Percentiles rank a stretch among this genome's conserved stretches.
Evolutionary conservation across 441 rosid species (phyloP).

Genomic region (Flueggea neowawraea): DNA sequence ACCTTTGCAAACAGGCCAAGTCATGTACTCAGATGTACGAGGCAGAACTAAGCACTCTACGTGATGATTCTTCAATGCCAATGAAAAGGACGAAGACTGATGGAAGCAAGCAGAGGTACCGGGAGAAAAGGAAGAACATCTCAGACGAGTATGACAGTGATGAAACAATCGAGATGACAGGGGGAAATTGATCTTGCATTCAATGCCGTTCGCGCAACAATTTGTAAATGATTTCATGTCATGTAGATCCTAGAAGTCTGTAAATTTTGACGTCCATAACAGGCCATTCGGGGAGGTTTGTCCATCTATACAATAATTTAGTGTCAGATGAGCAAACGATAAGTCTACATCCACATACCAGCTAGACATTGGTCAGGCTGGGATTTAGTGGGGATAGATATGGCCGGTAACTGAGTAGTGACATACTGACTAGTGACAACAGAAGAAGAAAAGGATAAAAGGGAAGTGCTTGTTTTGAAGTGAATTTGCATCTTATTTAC

Average conservation of each 20-base stretch:
- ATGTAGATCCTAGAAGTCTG: not conserved
- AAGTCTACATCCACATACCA: too few species aligned
- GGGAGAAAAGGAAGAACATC: slow-evolving; percentile 14
- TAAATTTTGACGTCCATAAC: not conserved
- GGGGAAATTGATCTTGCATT: slow-evolving; percentile 73
- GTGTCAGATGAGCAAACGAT: too few species aligned
- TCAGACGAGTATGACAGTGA: slow-evolving; percentile 65
- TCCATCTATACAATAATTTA: too few species aligned
- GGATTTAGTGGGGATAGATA: too few species aligned
- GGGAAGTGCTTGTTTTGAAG: too few species aligned
- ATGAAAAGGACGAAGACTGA: slow-evolving; percentile 23
- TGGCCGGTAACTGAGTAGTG: too few species aligned
- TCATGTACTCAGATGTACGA: slow-evolving; percentile 61
- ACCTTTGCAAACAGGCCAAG: slow-evolving; percentile 53
- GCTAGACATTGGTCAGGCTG: too few species aligned
- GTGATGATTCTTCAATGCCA: slow-evolving; percentile 9
- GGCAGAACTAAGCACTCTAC: slow-evolving; percentile 37
- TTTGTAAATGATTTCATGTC: slow-evolving; percentile 17
- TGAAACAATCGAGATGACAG: slow-evolving; percentile 91
- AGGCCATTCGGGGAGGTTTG: too few species aligned
- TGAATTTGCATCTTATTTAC: too few species aligned
- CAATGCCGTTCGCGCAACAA: slow-evolving; percentile 32
- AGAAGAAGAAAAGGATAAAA: too few species aligned
- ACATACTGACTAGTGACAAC: too few species aligned
- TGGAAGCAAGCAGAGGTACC: slow-evolving; percentile 11